Percentiles rank a stretch among this genome's conserved stretches.
Conservation (phyloP, 345 rosid genomes). For the Anacardium occidentale region DNA sequence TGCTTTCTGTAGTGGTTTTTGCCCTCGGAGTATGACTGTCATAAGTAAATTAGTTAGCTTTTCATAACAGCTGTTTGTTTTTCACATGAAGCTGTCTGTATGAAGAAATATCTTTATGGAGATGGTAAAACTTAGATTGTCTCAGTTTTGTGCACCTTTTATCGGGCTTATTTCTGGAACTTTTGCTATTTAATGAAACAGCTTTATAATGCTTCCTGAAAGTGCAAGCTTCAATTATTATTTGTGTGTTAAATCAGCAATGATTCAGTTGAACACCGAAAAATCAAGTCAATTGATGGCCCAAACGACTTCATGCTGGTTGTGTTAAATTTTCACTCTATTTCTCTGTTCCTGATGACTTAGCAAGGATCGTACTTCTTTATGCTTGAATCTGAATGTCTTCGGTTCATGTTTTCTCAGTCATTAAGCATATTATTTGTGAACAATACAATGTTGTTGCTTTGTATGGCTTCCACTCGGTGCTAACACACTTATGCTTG, state of each 20-base stretch:
- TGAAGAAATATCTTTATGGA: neutral
- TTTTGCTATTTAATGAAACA: neutral
- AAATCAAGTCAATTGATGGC: neutral
- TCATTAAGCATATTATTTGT: neutral
- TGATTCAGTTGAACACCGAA: neutral
- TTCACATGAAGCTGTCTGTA: neutral
- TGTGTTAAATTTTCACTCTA: neutral
- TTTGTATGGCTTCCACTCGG: neutral
- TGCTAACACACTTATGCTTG: neutral
- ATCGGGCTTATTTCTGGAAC: neutral
- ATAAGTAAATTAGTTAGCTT: neutral
- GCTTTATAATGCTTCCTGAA: neutral
- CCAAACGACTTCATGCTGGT: neutral
- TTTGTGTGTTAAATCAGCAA: neutral
- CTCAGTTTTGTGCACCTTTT: neutral
- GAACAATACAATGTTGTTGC: neutral
- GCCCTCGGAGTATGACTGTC: neutral
- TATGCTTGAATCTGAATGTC: neutral
- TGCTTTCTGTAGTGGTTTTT: neutral
- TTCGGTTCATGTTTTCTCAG: neutral
- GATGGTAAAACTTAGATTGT: neutral
- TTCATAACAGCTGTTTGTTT: neutral
- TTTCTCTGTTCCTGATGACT: neutral
- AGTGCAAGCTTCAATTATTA: neutral
- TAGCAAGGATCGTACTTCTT: neutral